These are phyloP conservation scores for Cylindrotheca fusiformis DNA, from an alignment of 108 stramenopile species.

Conservation along the genomic window DNA sequence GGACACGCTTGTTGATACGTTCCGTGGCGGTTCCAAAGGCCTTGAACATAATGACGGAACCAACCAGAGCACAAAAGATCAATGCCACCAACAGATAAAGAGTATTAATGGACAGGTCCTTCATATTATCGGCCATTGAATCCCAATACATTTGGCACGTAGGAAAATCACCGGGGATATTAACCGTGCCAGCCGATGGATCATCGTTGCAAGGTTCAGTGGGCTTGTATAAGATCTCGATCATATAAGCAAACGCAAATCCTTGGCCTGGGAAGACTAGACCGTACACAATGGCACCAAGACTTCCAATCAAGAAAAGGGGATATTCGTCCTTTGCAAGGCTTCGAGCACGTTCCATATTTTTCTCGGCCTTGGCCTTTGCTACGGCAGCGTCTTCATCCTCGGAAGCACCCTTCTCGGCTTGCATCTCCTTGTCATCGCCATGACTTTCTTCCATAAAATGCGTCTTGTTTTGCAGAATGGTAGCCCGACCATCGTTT, in stretches of 20 bases:
- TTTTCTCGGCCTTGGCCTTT: conserved; percentile 15
- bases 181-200: not conserved
- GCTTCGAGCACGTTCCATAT: conserved; percentile 27
- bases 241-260: conserved; percentile 51
- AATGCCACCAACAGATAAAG: conserved; percentile 30
- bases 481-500: not conserved
- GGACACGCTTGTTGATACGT: conserved; percentile 63
- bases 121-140: conserved; percentile 31
- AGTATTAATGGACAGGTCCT: conserved; percentile 25
- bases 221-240: conserved; percentile 39
- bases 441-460: conserved; percentile 32
- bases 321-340: conserved; percentile 34
- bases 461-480: conserved; percentile 5
- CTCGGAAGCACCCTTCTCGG: not conserved
- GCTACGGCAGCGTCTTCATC: conserved; percentile 8
- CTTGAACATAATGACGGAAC: conserved; percentile 44
- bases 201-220: conserved; percentile 33
- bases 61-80: conserved; percentile 35
- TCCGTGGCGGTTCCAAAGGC: conserved; percentile 61
- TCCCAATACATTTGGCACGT: conserved; percentile 48
- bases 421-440: conserved; percentile 18
- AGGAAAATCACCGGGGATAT: conserved; percentile 8
- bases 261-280: conserved; percentile 64
- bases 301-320: conserved; percentile 34
- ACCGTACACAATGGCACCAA: conserved; percentile 55